Conservation (phyloP, 2,329 filamentous ascomycete genomes). For the Mollisiaceae sp. region DNA sequence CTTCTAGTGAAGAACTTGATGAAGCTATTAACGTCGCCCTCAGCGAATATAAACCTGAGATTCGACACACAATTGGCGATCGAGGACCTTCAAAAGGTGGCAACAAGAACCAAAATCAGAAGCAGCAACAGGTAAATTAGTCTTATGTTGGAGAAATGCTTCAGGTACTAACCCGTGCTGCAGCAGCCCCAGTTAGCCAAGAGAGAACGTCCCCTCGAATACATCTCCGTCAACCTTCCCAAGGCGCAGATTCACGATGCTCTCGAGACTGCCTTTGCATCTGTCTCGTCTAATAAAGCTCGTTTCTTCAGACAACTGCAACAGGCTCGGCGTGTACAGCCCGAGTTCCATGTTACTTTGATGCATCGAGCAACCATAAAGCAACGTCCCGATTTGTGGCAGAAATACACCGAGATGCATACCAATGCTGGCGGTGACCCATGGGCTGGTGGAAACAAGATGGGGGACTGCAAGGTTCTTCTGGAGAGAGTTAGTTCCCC, state of each 20-base stretch:
- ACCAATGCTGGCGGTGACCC: slow-evolving; percentile 41
- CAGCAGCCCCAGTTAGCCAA: slow-evolving; percentile 45
- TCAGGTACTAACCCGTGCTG: slow-evolving; percentile 11
- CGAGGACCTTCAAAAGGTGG: slow-evolving; percentile 51
- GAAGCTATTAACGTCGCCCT: slow-evolving; percentile 77
- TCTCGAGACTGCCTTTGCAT: slow-evolving; percentile 73
- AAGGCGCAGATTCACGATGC: slow-evolving; percentile 56
- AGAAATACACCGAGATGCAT: slow-evolving; percentile 69
- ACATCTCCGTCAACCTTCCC: slow-evolving; percentile 65
- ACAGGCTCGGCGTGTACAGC: slow-evolving; percentile 75
- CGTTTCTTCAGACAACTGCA: slow-evolving; percentile 78
- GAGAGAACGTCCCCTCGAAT: slow-evolving; percentile 63
- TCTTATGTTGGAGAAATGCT: slow-evolving; percentile 35
- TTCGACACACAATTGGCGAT: slow-evolving; percentile 76
- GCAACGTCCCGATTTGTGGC: slow-evolving; percentile 74
- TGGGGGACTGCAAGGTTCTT: slow-evolving; percentile 69
- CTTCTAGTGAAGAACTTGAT: slow-evolving; percentile 76
- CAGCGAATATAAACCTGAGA: slow-evolving; percentile 75
- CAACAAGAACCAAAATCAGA: slow-evolving; percentile 46
- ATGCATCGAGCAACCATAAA: slow-evolving; percentile 75
- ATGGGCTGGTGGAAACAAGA: slow-evolving; percentile 51
- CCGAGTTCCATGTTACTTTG: slow-evolving; percentile 91
- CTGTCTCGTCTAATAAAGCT: slow-evolving; percentile 55
- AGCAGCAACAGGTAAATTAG: slow-evolving; percentile 39
- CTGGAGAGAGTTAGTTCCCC: slow-evolving; percentile 59